Conservation (phyloP, 2,329 filamentous ascomycete genomes). For the Hypoxylon sp. region DNA sequence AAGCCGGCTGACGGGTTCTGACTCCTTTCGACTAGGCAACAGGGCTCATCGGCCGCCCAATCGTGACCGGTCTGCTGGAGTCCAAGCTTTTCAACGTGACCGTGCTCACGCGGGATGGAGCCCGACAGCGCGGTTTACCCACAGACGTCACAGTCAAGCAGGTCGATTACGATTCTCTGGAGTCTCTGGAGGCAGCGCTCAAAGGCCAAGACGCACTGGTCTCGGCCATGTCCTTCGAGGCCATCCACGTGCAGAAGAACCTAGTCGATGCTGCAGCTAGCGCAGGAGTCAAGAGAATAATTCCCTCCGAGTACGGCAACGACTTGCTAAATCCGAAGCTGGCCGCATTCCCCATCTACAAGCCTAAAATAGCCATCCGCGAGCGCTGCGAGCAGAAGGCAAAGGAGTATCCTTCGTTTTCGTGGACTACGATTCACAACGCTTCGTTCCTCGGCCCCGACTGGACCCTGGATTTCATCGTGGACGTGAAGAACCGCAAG, state of each 20-base stretch:
- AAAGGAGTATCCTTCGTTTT: constrained; percentile 26
- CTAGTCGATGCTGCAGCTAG: constrained; percentile 61
- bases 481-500: constrained; percentile 33
- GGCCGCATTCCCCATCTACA: constrained; percentile 36
- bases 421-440: constrained; percentile 37
- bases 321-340: constrained; percentile 42
- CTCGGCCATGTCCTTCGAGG: constrained; percentile 49
- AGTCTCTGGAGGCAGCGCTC: constrained; percentile 28
- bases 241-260: constrained; percentile 52
- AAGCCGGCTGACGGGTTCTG: constrained; percentile 10
- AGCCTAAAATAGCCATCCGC: constrained; percentile 36
- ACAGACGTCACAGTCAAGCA: constrained; percentile 23
- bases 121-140: constrained; percentile 20
- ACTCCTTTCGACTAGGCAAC: constrained; percentile 31
- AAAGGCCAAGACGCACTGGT: constrained; percentile 43
- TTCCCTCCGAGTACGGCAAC: constrained; percentile 59
- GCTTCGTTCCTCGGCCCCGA: constrained; percentile 34
- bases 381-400: constrained; percentile 27
- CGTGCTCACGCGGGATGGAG: constrained; percentile 27
- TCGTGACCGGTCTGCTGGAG: constrained; percentile 27
- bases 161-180: constrained; percentile 32
- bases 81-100: constrained; percentile 33
- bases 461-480: constrained; percentile 36
- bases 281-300: constrained; percentile 61
- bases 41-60: constrained; percentile 36